Evolutionary conservation across 169 alveolate species (phyloP).

Genomic region (Babesia caballi): DNA sequence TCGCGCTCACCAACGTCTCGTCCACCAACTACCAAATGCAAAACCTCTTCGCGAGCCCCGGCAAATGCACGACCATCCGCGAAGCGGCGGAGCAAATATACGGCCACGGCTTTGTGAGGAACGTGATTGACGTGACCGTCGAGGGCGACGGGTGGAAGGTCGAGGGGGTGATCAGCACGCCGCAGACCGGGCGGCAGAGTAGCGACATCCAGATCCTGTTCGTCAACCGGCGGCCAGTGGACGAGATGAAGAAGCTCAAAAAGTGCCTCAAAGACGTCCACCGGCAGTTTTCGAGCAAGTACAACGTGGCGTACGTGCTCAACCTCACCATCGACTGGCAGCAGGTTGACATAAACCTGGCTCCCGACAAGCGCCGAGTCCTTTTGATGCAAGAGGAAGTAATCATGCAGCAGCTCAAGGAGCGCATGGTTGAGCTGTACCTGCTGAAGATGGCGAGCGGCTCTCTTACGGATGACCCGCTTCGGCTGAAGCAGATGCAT

Average conservation of each 20-base stretch:
- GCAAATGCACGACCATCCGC: constrained; percentile 47
- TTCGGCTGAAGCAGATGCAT: constrained; percentile 10
- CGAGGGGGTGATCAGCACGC: constrained; percentile 49
- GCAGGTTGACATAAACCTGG: constrained; percentile 70
- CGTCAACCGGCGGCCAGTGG: constrained; percentile 73
- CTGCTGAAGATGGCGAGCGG: constrained; percentile 25
- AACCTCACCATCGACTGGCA: constrained; percentile 58
- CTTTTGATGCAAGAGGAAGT: constrained; percentile 66
- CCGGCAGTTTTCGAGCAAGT: constrained; percentile 69
- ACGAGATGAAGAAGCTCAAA: constrained; percentile 61
- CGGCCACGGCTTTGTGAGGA: constrained; percentile 61
- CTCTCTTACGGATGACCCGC: background rate
- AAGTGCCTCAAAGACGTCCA: constrained; percentile 61
- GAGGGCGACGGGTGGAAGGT: constrained; percentile 54
- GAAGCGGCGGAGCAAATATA: constrained; percentile 57
- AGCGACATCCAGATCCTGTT: constrained; percentile 69
- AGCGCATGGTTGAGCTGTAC: constrained; percentile 1
- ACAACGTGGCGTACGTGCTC: constrained; percentile 63
- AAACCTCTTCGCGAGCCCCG: constrained; percentile 53
- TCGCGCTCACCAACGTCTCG: constrained; percentile 38
- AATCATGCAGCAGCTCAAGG: constrained; percentile 43
- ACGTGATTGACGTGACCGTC: constrained; percentile 58
- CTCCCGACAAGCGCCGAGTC: constrained; percentile 76
- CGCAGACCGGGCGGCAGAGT: constrained; percentile 64
- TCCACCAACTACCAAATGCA: constrained; percentile 15